Percentiles rank a stretch among this genome's conserved stretches.
Evolutionary conservation across 495 filamentous ascomycete genomes (phyloP).

Genomic region (Aspergillus cristatus): DNA sequence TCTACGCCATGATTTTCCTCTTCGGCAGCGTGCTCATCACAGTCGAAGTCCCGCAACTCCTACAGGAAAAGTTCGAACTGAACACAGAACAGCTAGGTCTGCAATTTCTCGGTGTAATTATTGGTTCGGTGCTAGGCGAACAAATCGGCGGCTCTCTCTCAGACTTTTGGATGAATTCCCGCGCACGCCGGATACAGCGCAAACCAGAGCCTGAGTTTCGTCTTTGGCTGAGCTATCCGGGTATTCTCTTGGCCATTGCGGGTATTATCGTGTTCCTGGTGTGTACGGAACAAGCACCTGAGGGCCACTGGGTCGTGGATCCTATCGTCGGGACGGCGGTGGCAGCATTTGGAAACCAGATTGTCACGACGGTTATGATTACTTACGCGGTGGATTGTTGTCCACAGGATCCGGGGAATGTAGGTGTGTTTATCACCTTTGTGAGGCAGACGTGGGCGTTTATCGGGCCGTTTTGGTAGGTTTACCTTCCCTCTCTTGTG

Average conservation of each 20-base stretch:
- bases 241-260: constrained; percentile 36
- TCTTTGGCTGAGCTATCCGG: constrained; percentile 46
- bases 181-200: constrained; percentile 13
- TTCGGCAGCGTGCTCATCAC: constrained; percentile 39
- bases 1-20: constrained; percentile 46
- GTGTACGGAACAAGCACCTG: constrained; percentile 28
- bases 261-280: constrained; percentile 45
- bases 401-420: constrained; percentile 36
- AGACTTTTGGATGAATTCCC: constrained; percentile 41
- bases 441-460: constrained; percentile 48
- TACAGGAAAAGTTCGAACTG: constrained; percentile 39
- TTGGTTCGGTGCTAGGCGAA: constrained; percentile 47
- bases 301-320: constrained; percentile 37
- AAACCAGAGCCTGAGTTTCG: constrained; percentile 35
- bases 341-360: constrained; percentile 44
- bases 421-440: constrained; percentile 50
- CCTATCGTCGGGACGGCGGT: constrained; percentile 44
- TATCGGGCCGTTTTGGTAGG: constrained; percentile 49
- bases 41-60: constrained; percentile 45
- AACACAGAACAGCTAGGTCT: constrained; percentile 45
- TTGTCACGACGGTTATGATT: constrained; percentile 47
- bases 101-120: constrained; percentile 45
- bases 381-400: constrained; percentile 50
- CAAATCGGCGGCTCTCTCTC: constrained; percentile 43
- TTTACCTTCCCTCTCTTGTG: neutral